These are phyloP conservation scores for Excoecaria cochinchinensis DNA, from an alignment of 345 rosid genomes.

Conservation along the genomic window DNA sequence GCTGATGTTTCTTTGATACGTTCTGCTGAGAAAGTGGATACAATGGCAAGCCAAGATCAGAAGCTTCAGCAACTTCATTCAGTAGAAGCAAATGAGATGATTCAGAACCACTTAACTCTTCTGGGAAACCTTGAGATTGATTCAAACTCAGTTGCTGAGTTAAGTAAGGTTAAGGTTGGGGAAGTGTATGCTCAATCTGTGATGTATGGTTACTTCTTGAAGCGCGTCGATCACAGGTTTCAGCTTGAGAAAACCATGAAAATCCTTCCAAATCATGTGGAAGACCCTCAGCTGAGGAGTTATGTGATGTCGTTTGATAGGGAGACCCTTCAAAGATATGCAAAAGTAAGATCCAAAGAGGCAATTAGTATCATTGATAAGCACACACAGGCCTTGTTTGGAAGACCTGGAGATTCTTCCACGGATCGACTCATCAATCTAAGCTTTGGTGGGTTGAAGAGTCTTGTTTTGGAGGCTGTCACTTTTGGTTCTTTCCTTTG, in stretches of 20 bases:
- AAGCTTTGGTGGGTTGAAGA: conserved; percentile 84
- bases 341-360: conserved; percentile 89
- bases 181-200: conserved; percentile 99
- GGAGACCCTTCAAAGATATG: conserved; percentile 89
- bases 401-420: conserved; percentile 86
- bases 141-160: conserved; percentile 55
- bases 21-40: conserved; percentile 54
- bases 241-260: conserved; percentile 96
- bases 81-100: conserved; percentile 87
- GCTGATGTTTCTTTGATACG: conserved; percentile 77
- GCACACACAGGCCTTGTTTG: conserved; percentile 95
- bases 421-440: conserved; percentile 67
- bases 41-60: conserved; percentile 66
- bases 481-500: conserved; percentile 97
- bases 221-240: conserved; percentile 87
- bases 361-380: conserved; percentile 86
- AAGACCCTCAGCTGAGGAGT: conserved; percentile 58
- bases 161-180: conserved; percentile 85
- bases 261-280: conserved; percentile 52
- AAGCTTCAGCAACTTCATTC: conserved; percentile 81
- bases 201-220: conserved; percentile 95
- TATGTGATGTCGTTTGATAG: conserved; percentile 94
- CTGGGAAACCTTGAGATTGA: conserved; percentile 67
- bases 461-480: conserved; percentile 93
- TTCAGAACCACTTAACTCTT: conserved; percentile 83